A percentile compares a stretch with the other conserved stretches of the same genome.
These are phyloP conservation scores for Trichosporon faecale DNA, from an alignment of 1,284 basidiomycete genomes.

Conservation along the genomic window DNA sequence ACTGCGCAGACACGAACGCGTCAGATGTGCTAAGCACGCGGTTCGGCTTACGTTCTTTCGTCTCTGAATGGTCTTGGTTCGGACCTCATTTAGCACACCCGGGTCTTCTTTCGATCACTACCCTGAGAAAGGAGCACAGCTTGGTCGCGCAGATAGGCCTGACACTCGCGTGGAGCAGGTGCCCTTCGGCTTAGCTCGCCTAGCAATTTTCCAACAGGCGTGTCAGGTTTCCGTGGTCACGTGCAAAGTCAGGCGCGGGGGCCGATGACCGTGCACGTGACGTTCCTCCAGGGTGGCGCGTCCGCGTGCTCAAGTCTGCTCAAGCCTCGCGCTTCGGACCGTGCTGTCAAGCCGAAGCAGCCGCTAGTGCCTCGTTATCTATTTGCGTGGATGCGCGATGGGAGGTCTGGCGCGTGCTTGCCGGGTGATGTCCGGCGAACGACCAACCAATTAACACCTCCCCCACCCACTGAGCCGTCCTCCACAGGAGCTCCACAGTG, in stretches of 20 bases:
- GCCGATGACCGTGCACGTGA: constrained; percentile 10
- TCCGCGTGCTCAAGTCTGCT: neutral
- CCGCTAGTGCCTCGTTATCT: neutral
- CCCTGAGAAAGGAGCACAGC: neutral
- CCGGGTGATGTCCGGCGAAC: neutral
- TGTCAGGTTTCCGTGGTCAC: no score
- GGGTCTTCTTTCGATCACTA: neutral
- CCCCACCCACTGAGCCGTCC: neutral
- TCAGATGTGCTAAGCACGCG: neutral
- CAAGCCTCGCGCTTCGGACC: neutral
- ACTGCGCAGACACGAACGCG: neutral
- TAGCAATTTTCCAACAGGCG: neutral
- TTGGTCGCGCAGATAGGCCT: neutral
- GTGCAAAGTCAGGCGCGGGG: neutral
- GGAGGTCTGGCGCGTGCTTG: neutral
- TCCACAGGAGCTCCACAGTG: neutral
- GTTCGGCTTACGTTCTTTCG: neutral
- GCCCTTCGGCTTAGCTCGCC: neutral
- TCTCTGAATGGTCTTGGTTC: neutral
- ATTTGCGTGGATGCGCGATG: neutral
- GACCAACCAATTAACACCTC: neutral
- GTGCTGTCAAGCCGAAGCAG: neutral
- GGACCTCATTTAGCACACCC: neutral
- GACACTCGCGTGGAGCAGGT: neutral
- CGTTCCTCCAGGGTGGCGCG: neutral